Conservation (phyloP, 2,329 filamentous ascomycete species). For the Sporothrix pseudoabietina region DNA sequence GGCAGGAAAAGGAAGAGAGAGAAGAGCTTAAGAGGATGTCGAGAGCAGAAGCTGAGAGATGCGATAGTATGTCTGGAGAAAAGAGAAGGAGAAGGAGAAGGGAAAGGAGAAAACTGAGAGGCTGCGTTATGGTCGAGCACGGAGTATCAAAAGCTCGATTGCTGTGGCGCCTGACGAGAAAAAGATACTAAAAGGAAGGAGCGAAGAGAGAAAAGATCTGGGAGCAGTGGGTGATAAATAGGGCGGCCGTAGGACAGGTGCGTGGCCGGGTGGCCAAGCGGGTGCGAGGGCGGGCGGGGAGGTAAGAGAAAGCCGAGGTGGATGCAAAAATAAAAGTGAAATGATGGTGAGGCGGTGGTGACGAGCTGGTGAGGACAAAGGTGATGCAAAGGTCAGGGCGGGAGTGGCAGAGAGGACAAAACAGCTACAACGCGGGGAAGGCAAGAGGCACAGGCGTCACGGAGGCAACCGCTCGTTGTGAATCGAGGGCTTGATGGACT, state of each 20-base stretch:
- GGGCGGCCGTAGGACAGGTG: not conserved
- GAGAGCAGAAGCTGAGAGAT: not conserved
- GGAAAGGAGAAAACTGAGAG: not conserved
- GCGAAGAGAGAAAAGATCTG: not conserved
- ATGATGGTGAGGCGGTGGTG: not conserved
- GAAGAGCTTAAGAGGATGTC: not conserved
- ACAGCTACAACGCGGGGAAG: not conserved
- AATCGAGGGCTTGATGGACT: not conserved
- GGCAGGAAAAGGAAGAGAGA: not conserved
- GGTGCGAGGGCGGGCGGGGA: not conserved
- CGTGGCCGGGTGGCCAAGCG: not conserved
- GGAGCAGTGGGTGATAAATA: not conserved
- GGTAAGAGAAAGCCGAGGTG: not conserved
- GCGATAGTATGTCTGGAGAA: no score
- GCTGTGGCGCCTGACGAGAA: not conserved
- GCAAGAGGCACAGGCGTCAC: not conserved
- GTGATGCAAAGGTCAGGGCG: not conserved
- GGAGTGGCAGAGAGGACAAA: not conserved
- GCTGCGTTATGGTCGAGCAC: no score
- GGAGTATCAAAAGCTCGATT: not conserved
- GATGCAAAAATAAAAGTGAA: not conserved
- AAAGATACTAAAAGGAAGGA: not conserved
- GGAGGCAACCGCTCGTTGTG: not conserved
- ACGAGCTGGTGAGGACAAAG: not conserved
- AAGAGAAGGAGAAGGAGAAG: not conserved